phyloP scores from a whole-genome alignment of 2,329 filamentous ascomycete species.

The Exophiala viscosa region DNA sequence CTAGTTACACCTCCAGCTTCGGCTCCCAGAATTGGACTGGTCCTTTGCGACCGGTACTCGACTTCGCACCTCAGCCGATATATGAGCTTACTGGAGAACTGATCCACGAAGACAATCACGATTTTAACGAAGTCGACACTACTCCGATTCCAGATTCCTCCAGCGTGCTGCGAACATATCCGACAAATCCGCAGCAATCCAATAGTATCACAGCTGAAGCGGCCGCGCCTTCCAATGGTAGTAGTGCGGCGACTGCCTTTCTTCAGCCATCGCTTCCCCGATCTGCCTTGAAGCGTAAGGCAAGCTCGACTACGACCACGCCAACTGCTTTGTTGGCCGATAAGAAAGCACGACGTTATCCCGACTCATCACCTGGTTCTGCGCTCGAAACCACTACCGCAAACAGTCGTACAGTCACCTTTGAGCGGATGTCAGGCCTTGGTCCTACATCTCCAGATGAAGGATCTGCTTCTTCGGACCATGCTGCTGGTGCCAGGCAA shows the following conservation, averaged over 20 bases:
- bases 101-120: constrained; percentile 18
- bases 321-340: constrained; percentile 9
- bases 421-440: constrained; percentile 28
- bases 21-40: constrained; percentile 20
- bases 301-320: constrained; percentile 14
- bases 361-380: constrained; percentile 4
- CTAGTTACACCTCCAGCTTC: constrained; percentile 22
- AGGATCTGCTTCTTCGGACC: constrained; percentile 24
- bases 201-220: constrained; percentile 3
- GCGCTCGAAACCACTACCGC: constrained; percentile 9
- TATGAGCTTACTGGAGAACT: constrained; percentile 27
- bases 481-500: constrained; percentile 12
- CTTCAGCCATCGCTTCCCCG: constrained; percentile 19
- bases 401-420: constrained; percentile 20
- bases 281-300: constrained; percentile 25
- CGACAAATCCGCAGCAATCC: constrained; percentile 12
- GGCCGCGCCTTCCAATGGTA: constrained; percentile 17
- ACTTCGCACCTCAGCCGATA: constrained; percentile 22
- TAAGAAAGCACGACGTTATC: constrained; percentile 9
- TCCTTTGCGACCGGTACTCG: constrained; percentile 19
- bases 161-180: constrained; percentile 8
- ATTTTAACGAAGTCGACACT: constrained; percentile 22
- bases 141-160: constrained; percentile 14
- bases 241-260: constrained; percentile 16
- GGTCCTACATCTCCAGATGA: constrained; percentile 26